These are phyloP conservation scores for Plantago coronopus DNA, from an alignment of 305 asterid species.

Conservation along the genomic window DNA sequence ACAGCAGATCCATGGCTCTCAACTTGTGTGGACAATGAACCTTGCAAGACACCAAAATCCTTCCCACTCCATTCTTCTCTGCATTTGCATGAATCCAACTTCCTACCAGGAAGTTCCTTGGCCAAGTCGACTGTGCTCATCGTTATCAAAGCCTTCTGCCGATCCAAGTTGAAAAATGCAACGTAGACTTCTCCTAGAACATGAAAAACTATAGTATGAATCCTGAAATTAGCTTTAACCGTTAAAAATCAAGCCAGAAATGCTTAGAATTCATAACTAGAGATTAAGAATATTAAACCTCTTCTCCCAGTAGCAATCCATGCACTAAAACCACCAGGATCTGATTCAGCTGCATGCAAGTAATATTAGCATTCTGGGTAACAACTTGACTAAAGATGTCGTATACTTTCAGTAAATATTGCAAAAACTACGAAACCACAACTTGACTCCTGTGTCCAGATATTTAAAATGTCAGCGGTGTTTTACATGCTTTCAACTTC, in stretches of 20 bases:
- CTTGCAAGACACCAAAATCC: constrained; percentile 45
- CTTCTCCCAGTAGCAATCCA: constrained; percentile 70
- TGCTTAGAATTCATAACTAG: too few species aligned
- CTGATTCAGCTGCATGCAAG: constrained; percentile 38
- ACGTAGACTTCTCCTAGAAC: constrained; percentile 65
- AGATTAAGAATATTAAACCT: constrained; percentile 39
- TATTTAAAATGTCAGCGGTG: too few species aligned
- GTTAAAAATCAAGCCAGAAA: too few species aligned
- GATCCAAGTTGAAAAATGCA: constrained; percentile 66
- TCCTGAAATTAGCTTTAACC: neutral
- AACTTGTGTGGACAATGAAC: constrained; percentile 36
- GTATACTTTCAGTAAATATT: too few species aligned
- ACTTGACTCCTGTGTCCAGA: too few species aligned
- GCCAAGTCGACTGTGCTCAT: constrained; percentile 42
- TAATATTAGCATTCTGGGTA: constrained; percentile 1
- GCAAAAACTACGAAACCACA: too few species aligned
- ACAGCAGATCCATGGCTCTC: constrained; percentile 62
- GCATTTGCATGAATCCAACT: constrained; percentile 37
- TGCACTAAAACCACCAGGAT: constrained; percentile 42
- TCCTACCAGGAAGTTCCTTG: constrained; percentile 40
- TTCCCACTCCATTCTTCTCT: constrained; percentile 71
- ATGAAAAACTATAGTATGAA: neutral
- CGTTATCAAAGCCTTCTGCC: constrained; percentile 33
- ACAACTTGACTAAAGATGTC: too few species aligned
- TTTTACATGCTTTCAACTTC: too few species aligned